phyloP scores from a whole-genome alignment of 805 yeast species.

The Jamesozyma spencerorum region DNA sequence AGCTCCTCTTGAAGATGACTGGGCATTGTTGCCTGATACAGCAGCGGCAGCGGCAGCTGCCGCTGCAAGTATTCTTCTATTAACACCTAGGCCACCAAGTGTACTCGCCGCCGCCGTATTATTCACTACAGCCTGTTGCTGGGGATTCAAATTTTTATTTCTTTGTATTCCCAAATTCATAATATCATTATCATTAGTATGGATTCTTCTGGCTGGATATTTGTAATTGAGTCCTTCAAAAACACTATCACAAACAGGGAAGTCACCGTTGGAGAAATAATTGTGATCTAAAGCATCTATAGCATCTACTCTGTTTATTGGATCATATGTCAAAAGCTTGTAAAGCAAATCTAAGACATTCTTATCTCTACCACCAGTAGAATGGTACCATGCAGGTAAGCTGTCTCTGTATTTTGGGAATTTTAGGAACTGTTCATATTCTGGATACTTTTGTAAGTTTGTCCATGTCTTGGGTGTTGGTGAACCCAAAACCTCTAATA shows the following conservation, averaged over 20 bases:
- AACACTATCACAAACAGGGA: slow-evolving; percentile 66
- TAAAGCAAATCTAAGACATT: slow-evolving; percentile 58
- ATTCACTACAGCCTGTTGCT: slow-evolving; percentile 15
- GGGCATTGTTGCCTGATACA: slow-evolving; percentile 23
- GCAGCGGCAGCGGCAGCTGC: slow-evolving; percentile 34
- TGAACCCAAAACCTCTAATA: slow-evolving; percentile 86
- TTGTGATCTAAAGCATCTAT: slow-evolving; percentile 64
- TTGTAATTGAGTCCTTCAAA: slow-evolving; percentile 65
- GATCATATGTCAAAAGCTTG: slow-evolving; percentile 71
- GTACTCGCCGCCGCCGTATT: slow-evolving; percentile 19
- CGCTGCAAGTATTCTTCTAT: slow-evolving; percentile 30
- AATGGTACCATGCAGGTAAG: slow-evolving; percentile 75
- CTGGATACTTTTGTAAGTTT: slow-evolving; percentile 70
- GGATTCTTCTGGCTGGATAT: slow-evolving; percentile 81
- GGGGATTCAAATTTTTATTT: slow-evolving; percentile 14
- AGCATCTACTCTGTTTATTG: slow-evolving; percentile 70
- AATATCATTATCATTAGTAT: slow-evolving; percentile 80
- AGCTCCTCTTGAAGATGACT: slow-evolving; percentile 10
- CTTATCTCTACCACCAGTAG: slow-evolving; percentile 66
- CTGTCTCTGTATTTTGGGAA: slow-evolving; percentile 50
- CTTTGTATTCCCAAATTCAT: slow-evolving; percentile 24
- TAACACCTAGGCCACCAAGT: slow-evolving; percentile 29
- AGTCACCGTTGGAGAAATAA: slow-evolving; percentile 54
- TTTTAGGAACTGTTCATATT: slow-evolving; percentile 53
- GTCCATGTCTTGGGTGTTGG: slow-evolving; percentile 81